phyloP scores from a whole-genome alignment of 202 grass and related monocot species.

The Carex arenaria region DNA sequence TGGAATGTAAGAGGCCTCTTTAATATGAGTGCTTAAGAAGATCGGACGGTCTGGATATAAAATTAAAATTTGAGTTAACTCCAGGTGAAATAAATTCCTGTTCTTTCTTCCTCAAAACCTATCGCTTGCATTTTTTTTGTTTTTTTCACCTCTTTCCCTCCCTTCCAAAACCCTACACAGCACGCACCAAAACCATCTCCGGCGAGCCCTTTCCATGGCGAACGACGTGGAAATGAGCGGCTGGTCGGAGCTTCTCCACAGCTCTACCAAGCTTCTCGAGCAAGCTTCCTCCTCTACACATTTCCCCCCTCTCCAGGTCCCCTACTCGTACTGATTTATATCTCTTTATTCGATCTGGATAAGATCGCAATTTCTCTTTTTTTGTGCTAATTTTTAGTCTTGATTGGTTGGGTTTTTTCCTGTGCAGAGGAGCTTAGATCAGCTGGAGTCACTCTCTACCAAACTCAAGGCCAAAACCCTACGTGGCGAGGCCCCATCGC shows the following conservation, averaged over 20 bases:
- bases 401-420: conserved; percentile 8
- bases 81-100: too few relatives aligned
- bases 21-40: too few relatives aligned
- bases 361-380: neutral
- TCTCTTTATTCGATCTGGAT: neutral
- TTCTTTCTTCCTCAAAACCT: neutral
- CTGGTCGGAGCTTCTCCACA: conserved; percentile 85
- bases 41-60: too few relatives aligned
- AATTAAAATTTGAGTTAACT: too few relatives aligned
- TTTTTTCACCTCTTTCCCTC: neutral
- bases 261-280: conserved; percentile 89
- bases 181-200: neutral
- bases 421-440: conserved; percentile 84
- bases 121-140: neutral
- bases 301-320: conserved; percentile 84
- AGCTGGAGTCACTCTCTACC: conserved; percentile 88
- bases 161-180: conserved; percentile 10
- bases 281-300: conserved; percentile 55
- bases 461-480: conserved; percentile 98
- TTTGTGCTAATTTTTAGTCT: neutral
- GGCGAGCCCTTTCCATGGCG: conserved; percentile 15
- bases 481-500: conserved; percentile 65
- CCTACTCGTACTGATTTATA: neutral
- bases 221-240: conserved; percentile 67
- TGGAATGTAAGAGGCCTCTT: too few relatives aligned